Percentiles rank a stretch among this genome's conserved stretches.
Conservation (phyloP, 208 protist species). For the Trypanosoma rangeli region DNA sequence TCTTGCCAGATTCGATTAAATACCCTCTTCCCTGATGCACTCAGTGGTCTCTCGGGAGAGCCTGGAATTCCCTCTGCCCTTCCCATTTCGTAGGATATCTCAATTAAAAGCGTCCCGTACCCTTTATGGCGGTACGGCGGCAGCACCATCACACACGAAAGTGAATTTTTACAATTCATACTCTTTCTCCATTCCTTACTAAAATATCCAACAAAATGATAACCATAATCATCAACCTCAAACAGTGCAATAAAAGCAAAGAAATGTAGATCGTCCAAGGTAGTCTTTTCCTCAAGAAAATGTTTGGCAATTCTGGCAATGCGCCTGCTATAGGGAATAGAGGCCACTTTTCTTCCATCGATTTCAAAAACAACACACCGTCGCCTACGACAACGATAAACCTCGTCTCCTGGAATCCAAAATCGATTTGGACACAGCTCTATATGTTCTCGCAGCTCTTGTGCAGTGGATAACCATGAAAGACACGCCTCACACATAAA, state of each 20-base stretch:
- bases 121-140: slow-evolving; percentile 67
- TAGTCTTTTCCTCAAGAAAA: slow-evolving; percentile 72
- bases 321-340: slow-evolving; percentile 41
- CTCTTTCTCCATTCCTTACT: slow-evolving; percentile 74
- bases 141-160: slow-evolving; percentile 77
- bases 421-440: slow-evolving; percentile 47
- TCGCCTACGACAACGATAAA: slow-evolving; percentile 44
- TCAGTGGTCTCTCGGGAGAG: slow-evolving; percentile 70
- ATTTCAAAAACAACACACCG: slow-evolving; percentile 55
- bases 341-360: slow-evolving; percentile 61
- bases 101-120: slow-evolving; percentile 62
- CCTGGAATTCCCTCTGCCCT: slow-evolving; percentile 52
- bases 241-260: slow-evolving; percentile 68
- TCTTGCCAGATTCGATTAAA: slow-evolving; percentile 67
- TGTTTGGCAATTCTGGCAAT: slow-evolving; percentile 58
- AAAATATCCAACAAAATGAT: slow-evolving; percentile 78
- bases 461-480: slow-evolving; percentile 28
- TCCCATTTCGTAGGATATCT: slow-evolving; percentile 74
- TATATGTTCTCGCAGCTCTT: slow-evolving; percentile 46
- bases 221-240: slow-evolving; percentile 72
- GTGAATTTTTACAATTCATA: slow-evolving; percentile 58
- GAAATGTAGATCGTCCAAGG: slow-evolving; percentile 77
- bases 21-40: slow-evolving; percentile 47
- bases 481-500: slow-evolving; percentile 76
- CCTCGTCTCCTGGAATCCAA: slow-evolving; percentile 69